Evolutionary conservation across 306 rosid species (phyloP).

Genomic region (Quercus engelmannii): DNA sequence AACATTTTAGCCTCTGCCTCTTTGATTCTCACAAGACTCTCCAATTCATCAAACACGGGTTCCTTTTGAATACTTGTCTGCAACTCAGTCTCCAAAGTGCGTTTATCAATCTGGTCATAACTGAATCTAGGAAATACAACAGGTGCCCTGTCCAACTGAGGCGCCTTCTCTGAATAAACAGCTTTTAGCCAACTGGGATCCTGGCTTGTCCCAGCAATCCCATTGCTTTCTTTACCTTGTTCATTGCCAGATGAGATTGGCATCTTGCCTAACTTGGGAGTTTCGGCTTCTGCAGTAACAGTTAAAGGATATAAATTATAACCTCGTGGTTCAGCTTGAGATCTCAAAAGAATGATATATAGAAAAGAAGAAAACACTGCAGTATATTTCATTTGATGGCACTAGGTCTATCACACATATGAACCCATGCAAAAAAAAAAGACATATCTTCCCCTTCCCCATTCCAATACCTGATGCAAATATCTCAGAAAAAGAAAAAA

Average conservation of each 20-base stretch:
- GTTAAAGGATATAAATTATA: conserved; percentile 23
- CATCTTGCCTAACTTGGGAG: conserved; percentile 55
- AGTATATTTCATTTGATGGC: background rate
- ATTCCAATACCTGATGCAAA: background rate
- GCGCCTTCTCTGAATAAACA: conserved; percentile 52
- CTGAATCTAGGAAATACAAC: conserved; percentile 59
- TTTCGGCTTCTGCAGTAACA: conserved; percentile 61
- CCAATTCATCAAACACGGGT: conserved; percentile 78
- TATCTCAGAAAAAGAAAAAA: background rate
- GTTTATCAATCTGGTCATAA: conserved; percentile 62
- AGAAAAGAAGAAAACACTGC: conserved; percentile 1
- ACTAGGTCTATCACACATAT: too few species aligned
- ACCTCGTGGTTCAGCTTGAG: conserved; percentile 7
- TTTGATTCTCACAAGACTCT: conserved; percentile 74
- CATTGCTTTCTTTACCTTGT: conserved; percentile 50
- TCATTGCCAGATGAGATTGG: conserved; percentile 53
- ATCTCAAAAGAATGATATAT: background rate
- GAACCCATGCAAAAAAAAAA: background rate
- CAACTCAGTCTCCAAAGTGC: conserved; percentile 53
- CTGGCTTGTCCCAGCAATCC: conserved; percentile 70
- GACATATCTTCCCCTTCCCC: background rate
- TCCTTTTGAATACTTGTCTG: conserved; percentile 65
- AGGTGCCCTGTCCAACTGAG: conserved; percentile 59
- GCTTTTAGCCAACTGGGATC: conserved; percentile 81
- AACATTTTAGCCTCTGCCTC: conserved; percentile 93